Evolutionary conservation across 305 asterid species (phyloP), one percentile per base, ranked within the genome.

Genomic region (Withania somnifera): DNA sequence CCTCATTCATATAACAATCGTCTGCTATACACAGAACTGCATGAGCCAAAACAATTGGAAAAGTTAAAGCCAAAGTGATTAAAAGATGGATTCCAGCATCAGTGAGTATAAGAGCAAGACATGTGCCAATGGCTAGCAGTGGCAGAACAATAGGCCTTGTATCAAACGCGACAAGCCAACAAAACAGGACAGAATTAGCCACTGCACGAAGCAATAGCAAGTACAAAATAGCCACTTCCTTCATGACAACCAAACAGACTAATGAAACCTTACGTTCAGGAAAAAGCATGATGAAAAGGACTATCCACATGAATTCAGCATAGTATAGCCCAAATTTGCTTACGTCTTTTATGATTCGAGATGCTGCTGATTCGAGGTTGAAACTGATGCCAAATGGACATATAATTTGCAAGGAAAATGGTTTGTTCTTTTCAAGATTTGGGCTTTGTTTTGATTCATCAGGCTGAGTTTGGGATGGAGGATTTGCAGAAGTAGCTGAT

Each of bases 381-480:
- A 90, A 22, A 22, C 97, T 97, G 82, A 93, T 80, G 83, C 82
- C 83, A 60, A 94, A 88, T 77, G 94, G 95, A 56, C 82, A 87
- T 2, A 84, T 81, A 76, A 91, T 56, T 45, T 84, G 81, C 60
- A 89, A 52, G 60, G 85, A 82, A 54, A 60, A 86, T 2, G 7
- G 63, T 10, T 53, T 19, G 2, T 2, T 10, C n/a, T 78, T 71
- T 78, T 87, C 87, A 11, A 7, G 51, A 47, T 81, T 20, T 7
- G 84, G 36, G 28, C 10, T 47, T 19, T 45, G 64, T 36, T 85
- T 84, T 38, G 84, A 63, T 53, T 84, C 80, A 10, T 76, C 28
- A 10, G 34, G 24, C 68, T 22, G 79, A 15, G 61, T 57, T 71
- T 85, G 24, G 63, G 84, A 15, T 13, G 80, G 68, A 51, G 88